A percentile compares a stretch with the other conserved stretches of the same genome.
Conservation (phyloP, 2,329 filamentous ascomycete species). For the Camillea tinctor region DNA sequence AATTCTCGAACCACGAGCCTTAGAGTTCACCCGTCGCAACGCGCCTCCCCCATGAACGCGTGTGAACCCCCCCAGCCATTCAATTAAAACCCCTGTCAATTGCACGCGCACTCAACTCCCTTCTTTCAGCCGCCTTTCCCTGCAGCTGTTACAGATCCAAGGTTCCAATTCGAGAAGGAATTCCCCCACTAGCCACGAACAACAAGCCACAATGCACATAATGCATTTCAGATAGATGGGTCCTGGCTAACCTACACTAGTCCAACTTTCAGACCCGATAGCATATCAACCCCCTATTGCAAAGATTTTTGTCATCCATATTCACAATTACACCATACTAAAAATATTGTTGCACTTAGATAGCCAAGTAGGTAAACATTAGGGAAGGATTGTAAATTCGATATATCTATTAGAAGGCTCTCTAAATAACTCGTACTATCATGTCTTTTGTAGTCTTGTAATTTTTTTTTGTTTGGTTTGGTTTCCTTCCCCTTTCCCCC, state of each 20-base stretch:
- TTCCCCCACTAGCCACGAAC: too few relatives aligned
- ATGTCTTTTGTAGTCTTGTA: neutral
- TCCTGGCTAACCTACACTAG: neutral
- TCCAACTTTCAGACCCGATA: neutral
- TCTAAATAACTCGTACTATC: slow-evolving; percentile 4
- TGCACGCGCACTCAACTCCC: too few relatives aligned
- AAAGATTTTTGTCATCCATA: too few relatives aligned
- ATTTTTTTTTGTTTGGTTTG: neutral
- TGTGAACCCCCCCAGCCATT: slow-evolving; percentile 28
- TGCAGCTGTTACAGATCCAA: too few relatives aligned
- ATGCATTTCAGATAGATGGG: too few relatives aligned
- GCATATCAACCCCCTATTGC: too few relatives aligned
- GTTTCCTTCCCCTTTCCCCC: neutral
- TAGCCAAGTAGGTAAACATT: too few relatives aligned
- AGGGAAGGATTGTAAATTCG: neutral
- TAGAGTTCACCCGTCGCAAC: slow-evolving; percentile 3
- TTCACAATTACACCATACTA: too few relatives aligned
- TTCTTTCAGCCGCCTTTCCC: neutral
- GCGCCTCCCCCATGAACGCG: slow-evolving; percentile 13
- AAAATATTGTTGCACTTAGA: too few relatives aligned
- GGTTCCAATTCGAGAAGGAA: too few relatives aligned
- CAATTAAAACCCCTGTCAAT: slow-evolving; percentile 31
- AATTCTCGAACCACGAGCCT: slow-evolving; percentile 8
- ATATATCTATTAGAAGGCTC: neutral
- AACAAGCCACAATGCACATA: neutral